Evolutionary conservation across 2,329 filamentous ascomycete genomes (phyloP), one percentile per base, ranked within the genome.

Genomic region (Incumbomyces delicatus): DNA sequence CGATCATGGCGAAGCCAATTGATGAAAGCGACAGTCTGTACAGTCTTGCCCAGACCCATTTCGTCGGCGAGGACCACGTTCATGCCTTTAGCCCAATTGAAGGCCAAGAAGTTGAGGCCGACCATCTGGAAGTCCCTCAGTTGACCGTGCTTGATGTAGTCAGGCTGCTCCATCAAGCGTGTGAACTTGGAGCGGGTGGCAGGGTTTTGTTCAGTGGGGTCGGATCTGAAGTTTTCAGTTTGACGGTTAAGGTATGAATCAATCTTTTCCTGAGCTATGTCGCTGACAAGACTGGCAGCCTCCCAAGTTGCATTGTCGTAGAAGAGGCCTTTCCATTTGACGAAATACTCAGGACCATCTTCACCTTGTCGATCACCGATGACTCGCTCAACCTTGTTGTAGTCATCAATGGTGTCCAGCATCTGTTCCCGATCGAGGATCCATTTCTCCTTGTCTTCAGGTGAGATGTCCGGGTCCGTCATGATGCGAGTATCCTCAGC

Each of bases 301-400:
- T 98, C 92, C 94, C 94, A 98, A 1, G 94, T 98, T 66, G 86
- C 95, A 52, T 83, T 82, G 58, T 96, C 89, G 62, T 98, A 98
- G 44, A 83, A 86, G 43, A 96, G 76, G 10, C 87, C 86, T 66
- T 92, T 94, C 88, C 92, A 98, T 69, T 98, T 98, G 66, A 96
- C 84, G 54, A 82, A 87, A 64, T 98, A 98, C 63, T 96, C 87
- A 1, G 78, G 78, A 41, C 81, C 87, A 7, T 85, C 83, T 12
- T 92, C 87, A 18, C 83, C 84, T 48, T 87, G 80, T 52, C 85
- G 81, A 49, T 83, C 78, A 45, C 86, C 85, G 57, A 98, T 95
- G 49, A 98, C 83, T 57, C 92, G 81, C 65, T 98, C 92, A 29
- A 95, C 88, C 57, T 92, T 83, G 52, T 86, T 92, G 65, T 87